Conservation (phyloP, 2,329 filamentous ascomycete species). For the Cordyceps tenuipes region DNA sequence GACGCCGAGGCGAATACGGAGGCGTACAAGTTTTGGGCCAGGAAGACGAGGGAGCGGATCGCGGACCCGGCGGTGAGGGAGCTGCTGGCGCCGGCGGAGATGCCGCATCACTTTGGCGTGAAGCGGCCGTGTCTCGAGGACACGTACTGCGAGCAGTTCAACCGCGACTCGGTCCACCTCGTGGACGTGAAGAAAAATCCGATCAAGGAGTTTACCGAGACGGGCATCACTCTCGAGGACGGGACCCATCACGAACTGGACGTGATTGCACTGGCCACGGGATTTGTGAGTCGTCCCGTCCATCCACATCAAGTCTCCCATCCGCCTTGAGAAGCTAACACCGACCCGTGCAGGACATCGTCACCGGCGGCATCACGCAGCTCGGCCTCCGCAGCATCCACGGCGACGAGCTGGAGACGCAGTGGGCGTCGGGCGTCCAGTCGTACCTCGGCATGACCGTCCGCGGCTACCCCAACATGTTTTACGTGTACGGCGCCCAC, state of each 20-base stretch:
- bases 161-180: constrained; percentile 14
- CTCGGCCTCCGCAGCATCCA: constrained; percentile 23
- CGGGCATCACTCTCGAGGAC: constrained; percentile 31
- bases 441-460: constrained; percentile 21
- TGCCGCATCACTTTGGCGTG: constrained; percentile 36
- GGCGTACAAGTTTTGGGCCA: constrained; percentile 41
- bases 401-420: constrained; percentile 19
- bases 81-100: constrained; percentile 37
- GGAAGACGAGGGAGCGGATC: constrained; percentile 35
- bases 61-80: constrained; percentile 34
- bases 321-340: not conserved
- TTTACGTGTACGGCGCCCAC: constrained; percentile 16
- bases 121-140: constrained; percentile 40
- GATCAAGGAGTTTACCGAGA: constrained; percentile 31
- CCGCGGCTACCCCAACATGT: constrained; percentile 15
- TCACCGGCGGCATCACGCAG: constrained; percentile 19
- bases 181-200: constrained; percentile 36
- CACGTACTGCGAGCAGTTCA: constrained; percentile 39
- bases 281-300: constrained; percentile 23
- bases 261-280: constrained; percentile 25
- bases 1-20: constrained; percentile 34
- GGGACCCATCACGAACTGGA: constrained; percentile 27
- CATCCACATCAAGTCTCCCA: constrained; percentile 16
- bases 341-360: not conserved
- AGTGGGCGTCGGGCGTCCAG: constrained; percentile 18